Evolutionary conservation across 495 filamentous ascomycete species (phyloP).

Genomic region (Penicillium coprophilum): DNA sequence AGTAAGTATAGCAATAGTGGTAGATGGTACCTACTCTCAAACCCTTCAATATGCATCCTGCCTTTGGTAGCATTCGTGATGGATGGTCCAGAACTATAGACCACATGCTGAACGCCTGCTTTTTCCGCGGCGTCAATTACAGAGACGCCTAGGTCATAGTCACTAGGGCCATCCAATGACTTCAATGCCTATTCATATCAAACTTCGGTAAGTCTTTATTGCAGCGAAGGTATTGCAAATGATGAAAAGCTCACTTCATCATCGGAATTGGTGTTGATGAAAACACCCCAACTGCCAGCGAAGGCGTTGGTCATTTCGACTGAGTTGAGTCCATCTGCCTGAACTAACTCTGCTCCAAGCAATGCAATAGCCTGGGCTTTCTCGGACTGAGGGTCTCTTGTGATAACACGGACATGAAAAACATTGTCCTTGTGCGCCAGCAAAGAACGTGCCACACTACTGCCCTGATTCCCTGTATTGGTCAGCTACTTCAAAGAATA

Average conservation of each 20-base stretch:
- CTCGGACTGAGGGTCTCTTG: background rate
- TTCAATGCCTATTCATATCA: no score
- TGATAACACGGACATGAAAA: background rate
- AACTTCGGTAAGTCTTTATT: no score
- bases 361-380: background rate
- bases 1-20: no score
- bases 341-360: background rate
- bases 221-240: no score
- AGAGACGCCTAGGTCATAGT: background rate
- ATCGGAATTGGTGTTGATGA: background rate
- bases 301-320: background rate
- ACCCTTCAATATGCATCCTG: no score
- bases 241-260: no score
- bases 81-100: background rate
- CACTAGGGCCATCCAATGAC: background rate
- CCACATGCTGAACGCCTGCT: background rate
- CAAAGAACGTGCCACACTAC: background rate
- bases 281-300: background rate
- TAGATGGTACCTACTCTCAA: no score
- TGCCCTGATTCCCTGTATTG: background rate
- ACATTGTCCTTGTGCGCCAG: background rate
- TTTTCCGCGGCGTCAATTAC: background rate
- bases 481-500: no score
- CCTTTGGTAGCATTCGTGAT: no score
- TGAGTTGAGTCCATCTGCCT: background rate